A percentile compares a stretch with the other conserved stretches of the same genome.
phyloP scores from a whole-genome alignment of 495 filamentous ascomycete genomes.

The Peziza echinospora region DNA sequence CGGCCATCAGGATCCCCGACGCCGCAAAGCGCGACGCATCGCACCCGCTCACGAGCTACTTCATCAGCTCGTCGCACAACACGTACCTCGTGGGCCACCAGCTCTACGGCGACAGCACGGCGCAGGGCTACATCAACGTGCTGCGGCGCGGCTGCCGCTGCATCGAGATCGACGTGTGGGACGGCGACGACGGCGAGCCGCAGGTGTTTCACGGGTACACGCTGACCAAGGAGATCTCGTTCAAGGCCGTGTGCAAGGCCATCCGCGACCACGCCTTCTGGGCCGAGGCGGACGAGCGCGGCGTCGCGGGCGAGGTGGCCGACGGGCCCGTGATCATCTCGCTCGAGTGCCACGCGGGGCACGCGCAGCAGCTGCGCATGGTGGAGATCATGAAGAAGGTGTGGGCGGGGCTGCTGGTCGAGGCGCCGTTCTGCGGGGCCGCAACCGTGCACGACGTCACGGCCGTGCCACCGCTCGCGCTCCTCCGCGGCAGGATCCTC shows the following conservation, averaged over 20 bases:
- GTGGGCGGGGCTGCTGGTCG: conserved; percentile 49
- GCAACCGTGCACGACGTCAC: conserved; percentile 26
- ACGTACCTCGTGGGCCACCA: conserved; percentile 89
- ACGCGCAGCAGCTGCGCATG: conserved; percentile 68
- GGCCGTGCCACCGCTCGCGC: conserved; percentile 41
- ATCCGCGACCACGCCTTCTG: conserved; percentile 59
- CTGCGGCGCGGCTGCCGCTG: conserved; percentile 70
- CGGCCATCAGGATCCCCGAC: background rate
- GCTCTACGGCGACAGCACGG: conserved; percentile 60
- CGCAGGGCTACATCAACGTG: conserved; percentile 64
- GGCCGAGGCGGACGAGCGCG: conserved; percentile 28
- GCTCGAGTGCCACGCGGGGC: conserved; percentile 64
- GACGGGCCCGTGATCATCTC: conserved; percentile 65
- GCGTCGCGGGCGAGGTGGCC: conserved; percentile 30
- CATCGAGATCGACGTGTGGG: conserved; percentile 91
- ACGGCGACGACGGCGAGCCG: conserved; percentile 54
- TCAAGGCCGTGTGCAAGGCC: conserved; percentile 60
- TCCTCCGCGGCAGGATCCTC: conserved; percentile 55
- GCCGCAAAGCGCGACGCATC: conserved; percentile 24
- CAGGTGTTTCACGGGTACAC: conserved; percentile 77
- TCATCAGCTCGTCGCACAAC: conserved; percentile 81
- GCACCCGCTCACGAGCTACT: conserved; percentile 67
- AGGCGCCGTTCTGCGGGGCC: conserved; percentile 21
- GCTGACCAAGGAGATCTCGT: conserved; percentile 64
- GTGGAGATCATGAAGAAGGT: conserved; percentile 67